Evolutionary conservation across 179 eudicot species (phyloP).

Genomic region (Camellia oleifera): DNA sequence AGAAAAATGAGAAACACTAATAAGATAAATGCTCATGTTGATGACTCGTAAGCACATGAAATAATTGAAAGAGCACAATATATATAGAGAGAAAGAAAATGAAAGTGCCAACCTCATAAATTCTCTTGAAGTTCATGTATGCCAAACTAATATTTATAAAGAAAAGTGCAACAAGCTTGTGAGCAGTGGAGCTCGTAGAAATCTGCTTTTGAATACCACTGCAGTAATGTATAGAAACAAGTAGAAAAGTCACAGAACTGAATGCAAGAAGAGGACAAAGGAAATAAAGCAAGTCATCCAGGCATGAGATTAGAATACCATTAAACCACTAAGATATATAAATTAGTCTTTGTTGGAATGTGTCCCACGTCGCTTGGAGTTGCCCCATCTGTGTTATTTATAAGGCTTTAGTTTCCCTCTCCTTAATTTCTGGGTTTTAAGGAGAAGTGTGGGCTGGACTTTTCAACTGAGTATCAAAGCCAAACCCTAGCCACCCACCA

Average conservation of each 20-base stretch:
- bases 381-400: too few relatives aligned
- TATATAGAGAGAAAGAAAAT: neutral
- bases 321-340: neutral
- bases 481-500: too few relatives aligned
- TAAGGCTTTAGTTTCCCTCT: too few relatives aligned
- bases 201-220: conserved; percentile 90
- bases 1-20: neutral
- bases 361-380: too few relatives aligned
- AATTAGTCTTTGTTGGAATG: too few relatives aligned
- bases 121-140: conserved; percentile 82
- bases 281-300: neutral
- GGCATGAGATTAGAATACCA: neutral
- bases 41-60: neutral
- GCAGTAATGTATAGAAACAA: conserved; percentile 24
- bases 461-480: too few relatives aligned
- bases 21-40: neutral
- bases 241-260: neutral
- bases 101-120: conserved; percentile 64
- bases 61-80: neutral
- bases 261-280: neutral
- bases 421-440: too few relatives aligned
- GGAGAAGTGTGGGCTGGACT: too few relatives aligned
- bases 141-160: conserved; percentile 71
- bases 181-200: conserved; percentile 52
- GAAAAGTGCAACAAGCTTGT: conserved; percentile 57